Conservation (phyloP, 2,329 filamentous ascomycete species). For the Chaetomiaceae sp. region DNA sequence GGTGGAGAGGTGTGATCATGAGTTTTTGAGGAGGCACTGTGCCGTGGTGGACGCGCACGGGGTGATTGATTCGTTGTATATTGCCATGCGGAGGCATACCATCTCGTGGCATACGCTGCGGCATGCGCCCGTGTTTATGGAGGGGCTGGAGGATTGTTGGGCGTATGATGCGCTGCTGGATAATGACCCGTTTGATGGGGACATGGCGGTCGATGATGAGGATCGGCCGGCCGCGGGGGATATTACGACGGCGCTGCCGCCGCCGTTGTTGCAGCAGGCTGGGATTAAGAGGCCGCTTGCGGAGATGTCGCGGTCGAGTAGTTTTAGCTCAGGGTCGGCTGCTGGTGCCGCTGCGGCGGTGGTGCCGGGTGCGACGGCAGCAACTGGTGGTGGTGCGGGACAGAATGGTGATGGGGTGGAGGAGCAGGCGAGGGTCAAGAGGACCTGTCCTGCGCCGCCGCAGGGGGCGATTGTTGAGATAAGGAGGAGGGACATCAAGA, state of each 20-base stretch:
- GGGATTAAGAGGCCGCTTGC: conserved; percentile 49
- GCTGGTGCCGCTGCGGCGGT: no score
- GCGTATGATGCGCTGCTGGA: conserved; percentile 49
- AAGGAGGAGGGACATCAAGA: conserved; percentile 37
- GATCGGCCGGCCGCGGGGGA: conserved; percentile 44
- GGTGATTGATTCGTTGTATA: conserved; percentile 56
- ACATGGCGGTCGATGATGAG: conserved; percentile 33
- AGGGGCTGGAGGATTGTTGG: conserved; percentile 54
- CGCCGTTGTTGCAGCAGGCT: conserved; percentile 25
- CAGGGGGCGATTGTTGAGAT: conserved; percentile 24
- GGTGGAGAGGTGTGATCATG: conserved; percentile 40
- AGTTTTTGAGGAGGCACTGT: conserved; percentile 51
- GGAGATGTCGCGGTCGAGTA: conserved; percentile 48
- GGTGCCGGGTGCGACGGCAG: conserved; percentile 10
- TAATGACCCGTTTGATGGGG: conserved; percentile 35
- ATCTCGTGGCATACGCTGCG: conserved; percentile 54
- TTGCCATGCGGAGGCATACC: conserved; percentile 50
- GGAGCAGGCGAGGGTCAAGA: conserved; percentile 29
- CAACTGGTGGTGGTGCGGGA: conserved; percentile 30
- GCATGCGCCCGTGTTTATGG: conserved; percentile 44
- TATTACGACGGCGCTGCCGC: conserved; percentile 29
- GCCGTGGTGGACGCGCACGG: conserved; percentile 52
- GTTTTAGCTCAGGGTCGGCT: conserved; percentile 32
- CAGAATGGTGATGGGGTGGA: neutral
- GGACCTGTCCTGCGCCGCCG: conserved; percentile 29